Base-by-base conservation (phyloP, 2,329 filamentous ascomycete species). In the Epichloe gansuensis region DNA sequence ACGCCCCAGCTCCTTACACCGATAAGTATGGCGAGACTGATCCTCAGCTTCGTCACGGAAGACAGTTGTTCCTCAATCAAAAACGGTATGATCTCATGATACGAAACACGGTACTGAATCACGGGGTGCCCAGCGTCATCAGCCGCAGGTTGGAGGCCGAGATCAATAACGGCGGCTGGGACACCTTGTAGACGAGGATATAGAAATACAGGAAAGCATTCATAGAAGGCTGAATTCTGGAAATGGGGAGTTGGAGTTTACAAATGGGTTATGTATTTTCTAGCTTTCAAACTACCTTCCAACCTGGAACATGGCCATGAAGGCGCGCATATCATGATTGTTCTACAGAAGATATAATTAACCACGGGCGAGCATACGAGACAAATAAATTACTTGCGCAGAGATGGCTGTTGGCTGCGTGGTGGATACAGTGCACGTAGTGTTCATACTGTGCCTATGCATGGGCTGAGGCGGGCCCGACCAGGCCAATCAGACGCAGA, bases 121-220 rank as follows among this genome's bases (percentile, higher is more conserved):
- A 96, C 61, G 85, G 86, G 4, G 82, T 98, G 31, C 91, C 91
- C 38, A 94, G 87, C 59, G 83, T 89, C 46, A 95, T 98, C 65
- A 88, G 86, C 58, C 78, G 93, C 59, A 91, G 89, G 69, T 70
- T 98, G 59, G 93, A 98, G 73, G 86, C 88, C 13, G 93, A 98
- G 67, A 89, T 96, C 45, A 98, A 98, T 65, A 96, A 89, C 61
- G 93, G 93, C 0, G 93, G 93, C 0, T 98, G 93, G 93, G 93
- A 98, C 72, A 96, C 82, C 41, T 56, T 70, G 52, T 70, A 60
- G 49, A 31, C n/a, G 45, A 45, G n/a, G 11, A 47, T 42, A 21
- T 17, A 43, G 4, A 43, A 35, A 17, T 31, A 46, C 12, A 42
- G 39, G 1, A 12, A n/a, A 34, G 38, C 34, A 28, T 50, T 13